Conservation (phyloP, 1,139 yeast species). For the Sugiyamaella japonica region DNA sequence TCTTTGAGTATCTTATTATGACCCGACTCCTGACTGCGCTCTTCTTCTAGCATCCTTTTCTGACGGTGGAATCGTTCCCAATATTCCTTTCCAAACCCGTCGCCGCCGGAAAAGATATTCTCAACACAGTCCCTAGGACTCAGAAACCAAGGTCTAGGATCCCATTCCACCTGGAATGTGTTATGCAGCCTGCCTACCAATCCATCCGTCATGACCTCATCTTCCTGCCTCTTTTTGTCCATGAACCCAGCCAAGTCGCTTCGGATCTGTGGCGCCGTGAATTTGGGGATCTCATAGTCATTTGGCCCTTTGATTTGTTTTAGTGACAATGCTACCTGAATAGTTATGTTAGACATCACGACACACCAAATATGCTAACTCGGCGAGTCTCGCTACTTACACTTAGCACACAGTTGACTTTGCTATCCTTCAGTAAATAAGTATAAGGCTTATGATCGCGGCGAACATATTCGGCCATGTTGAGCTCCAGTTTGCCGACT, state of each 20-base stretch:
- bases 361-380: too few relatives aligned
- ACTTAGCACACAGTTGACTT: conserved; percentile 75
- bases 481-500: conserved; percentile 67
- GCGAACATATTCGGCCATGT: conserved; percentile 70
- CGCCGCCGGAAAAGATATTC: conserved; percentile 73
- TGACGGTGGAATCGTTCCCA: conserved; percentile 13
- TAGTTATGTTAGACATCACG: not conserved
- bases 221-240: conserved; percentile 30
- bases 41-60: conserved; percentile 1
- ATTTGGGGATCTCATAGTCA: conserved; percentile 39
- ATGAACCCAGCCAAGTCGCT: conserved; percentile 41
- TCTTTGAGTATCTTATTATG: conserved; percentile 24
- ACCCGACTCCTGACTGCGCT: not conserved
- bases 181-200: conserved; percentile 45
- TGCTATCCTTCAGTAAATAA: conserved; percentile 75
- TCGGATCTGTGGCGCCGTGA: conserved; percentile 37
- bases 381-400: conserved; percentile 26
- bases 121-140: conserved; percentile 72
- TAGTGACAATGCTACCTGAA: conserved; percentile 33
- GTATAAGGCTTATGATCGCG: conserved; percentile 54
- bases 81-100: conserved; percentile 48
- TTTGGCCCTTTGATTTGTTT: conserved; percentile 48
- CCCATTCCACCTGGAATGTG: conserved; percentile 76
- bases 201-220: conserved; percentile 15
- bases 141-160: conserved; percentile 69